Base-by-base conservation (phyloP, 441 rosid species). In the Brassica balearica region DNA sequence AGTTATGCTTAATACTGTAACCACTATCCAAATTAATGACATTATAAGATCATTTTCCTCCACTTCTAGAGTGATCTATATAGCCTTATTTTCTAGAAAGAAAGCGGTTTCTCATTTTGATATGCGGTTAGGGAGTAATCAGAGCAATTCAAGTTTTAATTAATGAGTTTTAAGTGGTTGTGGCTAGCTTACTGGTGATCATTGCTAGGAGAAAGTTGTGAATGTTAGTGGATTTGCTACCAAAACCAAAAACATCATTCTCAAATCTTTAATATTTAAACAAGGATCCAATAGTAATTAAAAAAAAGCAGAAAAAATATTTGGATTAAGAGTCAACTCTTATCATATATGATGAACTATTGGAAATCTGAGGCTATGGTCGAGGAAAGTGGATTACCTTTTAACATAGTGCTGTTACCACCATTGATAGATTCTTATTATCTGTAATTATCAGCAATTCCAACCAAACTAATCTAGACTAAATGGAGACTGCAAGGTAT, bases 331-430 rank as follows among this genome's bases (percentile, higher is more conserved):
- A 66, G 83, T 80, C 83, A 80, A 80, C 71, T 80, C 80, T 67
- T 80, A 71, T 80, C 63, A 70, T 65, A 73, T 65, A 17, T 51
- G 53, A 14, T 55, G 27, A 41, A 22, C 43, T 69, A 80, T 64
- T 79, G 73, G 79, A 58, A 67, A 14, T 43, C 19, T 67, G 79
- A 14, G 68, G 74, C 61, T 65, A 27, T 66, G 65, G 74, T 73
- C 59, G 65, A 70, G 82, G 82, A 75, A 80, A 70, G 73, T 80
- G 77, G 77, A 46, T 71, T 48, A 71, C 69, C 68, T 80, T 73
- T 65, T 6, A 64, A 17, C 55, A 8, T 59, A 66, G 77, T 80
- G 83, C 60, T 71, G 70, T 73, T 43, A 71, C 80, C 70, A 75
- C 73, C 64, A 71, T 59, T 74, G 72, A 70, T 67, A 10, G 64